These are phyloP conservation scores for Osmanthus fragrans DNA, from an alignment of 257 asterid species.

Conservation along the genomic window DNA sequence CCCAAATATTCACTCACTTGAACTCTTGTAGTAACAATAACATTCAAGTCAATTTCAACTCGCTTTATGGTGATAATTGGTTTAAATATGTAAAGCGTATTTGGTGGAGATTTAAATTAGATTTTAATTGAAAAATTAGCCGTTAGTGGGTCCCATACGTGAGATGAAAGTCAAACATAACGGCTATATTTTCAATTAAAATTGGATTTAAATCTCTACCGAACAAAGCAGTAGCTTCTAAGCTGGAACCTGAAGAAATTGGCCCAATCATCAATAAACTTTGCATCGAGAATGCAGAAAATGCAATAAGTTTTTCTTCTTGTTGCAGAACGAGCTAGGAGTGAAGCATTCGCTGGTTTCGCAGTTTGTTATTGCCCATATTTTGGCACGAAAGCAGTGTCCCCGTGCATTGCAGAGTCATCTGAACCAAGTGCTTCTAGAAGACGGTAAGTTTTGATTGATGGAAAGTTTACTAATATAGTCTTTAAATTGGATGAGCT, in stretches of 20 bases:
- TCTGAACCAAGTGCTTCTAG: conserved; percentile 48
- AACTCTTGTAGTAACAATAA: conserved; percentile 20
- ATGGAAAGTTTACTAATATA: background rate
- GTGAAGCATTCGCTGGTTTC: conserved; percentile 43
- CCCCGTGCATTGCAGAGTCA: conserved; percentile 51
- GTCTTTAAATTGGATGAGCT: background rate
- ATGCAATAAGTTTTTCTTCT: conserved; percentile 66
- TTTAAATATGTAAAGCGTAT: conserved; percentile 39
- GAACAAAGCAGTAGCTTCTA: too few species aligned
- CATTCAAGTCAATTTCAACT: conserved; percentile 26
- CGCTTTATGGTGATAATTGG: conserved; percentile 30
- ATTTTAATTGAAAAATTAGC: too few species aligned
- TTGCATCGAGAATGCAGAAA: conserved; percentile 30
- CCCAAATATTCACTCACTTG: conserved; percentile 43
- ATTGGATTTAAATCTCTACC: too few species aligned
- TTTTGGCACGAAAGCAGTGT: conserved; percentile 61
- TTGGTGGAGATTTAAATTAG: too few species aligned
- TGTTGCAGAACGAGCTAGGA: conserved; percentile 56
- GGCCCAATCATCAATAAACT: conserved; percentile 44
- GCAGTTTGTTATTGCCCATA: conserved; percentile 50
- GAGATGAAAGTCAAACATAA: too few species aligned
- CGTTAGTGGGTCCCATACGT: too few species aligned
- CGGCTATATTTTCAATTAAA: too few species aligned
- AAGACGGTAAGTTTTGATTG: conserved; percentile 41
- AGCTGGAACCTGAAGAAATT: conserved; percentile 42